Base-by-base conservation (phyloP, 495 filamentous ascomycete species). In the Neurospora cerealis region DNA sequence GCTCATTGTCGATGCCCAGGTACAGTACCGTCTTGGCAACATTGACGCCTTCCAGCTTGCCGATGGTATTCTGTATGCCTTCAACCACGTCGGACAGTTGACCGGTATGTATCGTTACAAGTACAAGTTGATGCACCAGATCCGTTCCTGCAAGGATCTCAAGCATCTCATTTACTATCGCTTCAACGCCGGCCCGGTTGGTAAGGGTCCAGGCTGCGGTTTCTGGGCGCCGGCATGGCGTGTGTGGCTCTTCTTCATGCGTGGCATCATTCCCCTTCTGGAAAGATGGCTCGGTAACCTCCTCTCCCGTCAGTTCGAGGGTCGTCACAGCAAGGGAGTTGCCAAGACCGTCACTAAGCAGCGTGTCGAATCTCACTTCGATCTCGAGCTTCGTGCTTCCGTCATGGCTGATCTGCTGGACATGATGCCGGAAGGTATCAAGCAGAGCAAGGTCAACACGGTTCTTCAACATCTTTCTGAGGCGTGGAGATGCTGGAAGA, bases 101-200 rank as follows among this genome's bases (percentile, higher is more conserved):
- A 99, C 96, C 36, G 96, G 96, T 78, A 99, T 99, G 96, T 99
- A 99, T 84, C 93, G 96, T 37, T 99, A 99, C 89, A 99, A 99
- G 87, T 99, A 99, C 85, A 99, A 99, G 86, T 88, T 99, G 42
- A 99, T 99, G 96, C 96, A 99, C 81, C 96, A 99, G 83, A 98
- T 99, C 78, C 94, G 96, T 69, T 96, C 96, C 3, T 99, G 96
- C 85, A 99, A 99, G 81, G 96, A 99, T 83, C 83, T 99, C 79
- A 99, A 99, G 88, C 96, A 99, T 89, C 81, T 99, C 70, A 98
- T 99, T 75, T 99, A 99, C 85, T 98, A 99, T 81, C 93, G 96
- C 17, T 99, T 99, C 86, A 99, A 99, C 82, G 95, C 95, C 41
- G 96, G 95, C 0, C 93, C 96, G 32, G 96, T 99, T 60, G 96